These are phyloP conservation scores for Cotoneaster glaucophyllus DNA, from an alignment of 306 rosid species.

Conservation along the genomic window DNA sequence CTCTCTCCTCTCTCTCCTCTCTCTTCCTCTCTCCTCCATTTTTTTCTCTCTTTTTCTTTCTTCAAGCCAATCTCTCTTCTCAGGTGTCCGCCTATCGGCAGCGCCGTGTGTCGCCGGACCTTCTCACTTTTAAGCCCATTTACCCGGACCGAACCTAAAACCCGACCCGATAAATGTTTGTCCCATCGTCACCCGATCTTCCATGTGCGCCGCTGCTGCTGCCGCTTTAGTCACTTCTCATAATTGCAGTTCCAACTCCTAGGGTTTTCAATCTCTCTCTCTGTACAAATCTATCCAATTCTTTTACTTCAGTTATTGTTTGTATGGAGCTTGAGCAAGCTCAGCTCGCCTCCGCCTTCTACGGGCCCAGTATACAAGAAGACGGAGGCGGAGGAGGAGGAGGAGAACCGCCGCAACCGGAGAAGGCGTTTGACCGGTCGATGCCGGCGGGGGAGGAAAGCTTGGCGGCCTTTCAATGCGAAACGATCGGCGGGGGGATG, in stretches of 20 bases:
- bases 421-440: conserved; percentile 5
- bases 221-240: conserved; percentile 27
- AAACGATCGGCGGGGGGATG: conserved; percentile 6
- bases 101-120: background rate
- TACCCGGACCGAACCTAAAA: background rate
- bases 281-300: background rate
- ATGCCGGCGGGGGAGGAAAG: conserved; percentile 10
- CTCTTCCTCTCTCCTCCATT: background rate
- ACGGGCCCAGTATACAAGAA: background rate
- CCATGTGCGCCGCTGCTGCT: conserved; percentile 33
- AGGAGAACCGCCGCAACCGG: background rate
- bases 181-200: conserved; percentile 42
- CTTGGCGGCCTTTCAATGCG: conserved; percentile 25
- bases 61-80: background rate
- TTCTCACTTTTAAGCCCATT: background rate
- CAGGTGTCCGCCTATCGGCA: background rate
- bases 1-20: background rate
- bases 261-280: conserved; percentile 34
- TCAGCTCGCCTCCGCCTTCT: conserved; percentile 6
- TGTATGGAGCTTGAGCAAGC: background rate
- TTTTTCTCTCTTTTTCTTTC: background rate
- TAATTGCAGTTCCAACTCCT: conserved; percentile 21
- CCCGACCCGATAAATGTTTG: conserved; percentile 16
- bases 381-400: background rate
- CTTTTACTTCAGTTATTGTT: background rate